These are phyloP conservation scores for Phaffomyces opuntiae DNA, from an alignment of 805 yeast genomes.

Conservation along the genomic window DNA sequence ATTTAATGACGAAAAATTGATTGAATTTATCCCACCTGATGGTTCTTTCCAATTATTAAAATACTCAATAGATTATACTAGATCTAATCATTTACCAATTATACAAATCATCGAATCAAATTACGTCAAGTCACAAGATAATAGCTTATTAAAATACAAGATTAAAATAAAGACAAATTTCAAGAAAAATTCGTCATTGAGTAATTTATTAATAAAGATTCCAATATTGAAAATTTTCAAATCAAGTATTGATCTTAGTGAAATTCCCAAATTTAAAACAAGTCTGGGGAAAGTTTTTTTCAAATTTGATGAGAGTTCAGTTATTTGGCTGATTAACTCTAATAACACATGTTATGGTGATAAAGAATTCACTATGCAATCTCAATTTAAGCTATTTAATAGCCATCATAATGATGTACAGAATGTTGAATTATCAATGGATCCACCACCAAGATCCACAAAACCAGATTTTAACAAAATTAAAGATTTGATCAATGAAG, in stretches of 20 bases:
- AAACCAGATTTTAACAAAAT: constrained; percentile 20
- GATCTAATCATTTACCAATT: constrained; percentile 3
- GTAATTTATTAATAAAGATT: constrained; percentile 48
- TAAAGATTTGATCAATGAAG: constrained; percentile 10
- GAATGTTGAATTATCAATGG: constrained; percentile 16
- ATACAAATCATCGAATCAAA: constrained; percentile 11
- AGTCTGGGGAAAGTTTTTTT: constrained; percentile 65
- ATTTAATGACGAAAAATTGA: constrained; percentile 40
- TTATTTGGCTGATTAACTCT: constrained; percentile 67
- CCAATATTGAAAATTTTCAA: constrained; percentile 47
- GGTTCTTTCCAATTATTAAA: constrained; percentile 32
- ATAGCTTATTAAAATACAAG: constrained; percentile 3
- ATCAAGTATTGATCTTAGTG: constrained; percentile 33
- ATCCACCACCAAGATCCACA: constrained; percentile 20
- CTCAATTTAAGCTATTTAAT: constrained; percentile 35
- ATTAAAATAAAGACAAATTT: constrained; percentile 46
- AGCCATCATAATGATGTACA: constrained; percentile 10
- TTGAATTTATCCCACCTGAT: constrained; percentile 86
- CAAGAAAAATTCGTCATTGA: constrained; percentile 56
- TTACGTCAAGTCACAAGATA: not conserved
- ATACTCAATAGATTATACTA: constrained; percentile 6
- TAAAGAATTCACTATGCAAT: constrained; percentile 44
- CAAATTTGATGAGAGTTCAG: constrained; percentile 59
- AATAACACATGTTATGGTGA: constrained; percentile 46
- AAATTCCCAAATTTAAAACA: constrained; percentile 60